Base-by-base conservation (phyloP, 768 basidiomycete species). In the Hysterangium stoloniferum region DNA sequence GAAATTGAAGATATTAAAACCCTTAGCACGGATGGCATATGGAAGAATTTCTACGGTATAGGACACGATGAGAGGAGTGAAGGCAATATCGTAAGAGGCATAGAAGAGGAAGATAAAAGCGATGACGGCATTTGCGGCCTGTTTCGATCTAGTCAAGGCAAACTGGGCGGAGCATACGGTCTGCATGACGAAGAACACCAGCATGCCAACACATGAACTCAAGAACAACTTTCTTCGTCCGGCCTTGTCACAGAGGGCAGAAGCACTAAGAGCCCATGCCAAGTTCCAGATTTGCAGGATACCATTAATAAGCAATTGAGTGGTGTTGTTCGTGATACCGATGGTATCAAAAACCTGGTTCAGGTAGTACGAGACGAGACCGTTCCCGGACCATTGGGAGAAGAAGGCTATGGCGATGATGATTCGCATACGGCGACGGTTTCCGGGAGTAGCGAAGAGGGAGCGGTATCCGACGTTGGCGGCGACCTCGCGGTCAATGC, bases 341-440 rank as follows among this genome's bases (percentile, higher is more conserved):
- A 61, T 58, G 61, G 62, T 7, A 52, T 58, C 38, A 47, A 52
- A 29, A 58, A 56, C 52, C 45, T 52, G 15, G 60, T 66, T 57
- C 7, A 54, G 33, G 44, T 54, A 50, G 17, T 50, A 50, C n/a
- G 37, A 40, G 24, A 77, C 69, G 19, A 79, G 66, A 57, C 76
- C 76, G 45, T 77, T 75, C 6, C 75, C 74, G 44, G 71, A 72
- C 76, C 77, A 56, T 35, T 47, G 38, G n/a, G 85, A 87, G 75
- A 89, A 87, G 74, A 84, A 84, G 44, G 84, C 85, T 48, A 89
- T 69, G 42, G 82, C 82, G 55, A 85, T 62, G 63, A 90, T 84
- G 64, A 89, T 84, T 48, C 75, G 68, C 74, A 90, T 76, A 52
- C 89, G 85, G 65, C 72, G 82, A 56, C 77, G 71, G 74, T 91